Conservation (phyloP, 192 early-diverging fungal genomes). For the Entophlyctis luteolus region DNA sequence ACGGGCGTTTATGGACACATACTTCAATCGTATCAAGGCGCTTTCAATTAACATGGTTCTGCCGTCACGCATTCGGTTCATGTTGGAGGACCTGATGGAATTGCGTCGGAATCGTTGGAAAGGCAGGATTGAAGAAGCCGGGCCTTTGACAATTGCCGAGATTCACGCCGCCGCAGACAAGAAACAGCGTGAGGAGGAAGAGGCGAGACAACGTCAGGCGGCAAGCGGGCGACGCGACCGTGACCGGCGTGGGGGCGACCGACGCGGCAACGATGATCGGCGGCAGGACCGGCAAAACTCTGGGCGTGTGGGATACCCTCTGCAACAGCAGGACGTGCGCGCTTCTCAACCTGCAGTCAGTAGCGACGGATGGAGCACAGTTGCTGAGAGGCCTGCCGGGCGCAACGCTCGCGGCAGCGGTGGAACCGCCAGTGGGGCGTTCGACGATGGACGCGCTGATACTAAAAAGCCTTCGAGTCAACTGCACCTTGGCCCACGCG, state of each 20-base stretch:
- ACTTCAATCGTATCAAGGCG: slow-evolving; percentile 79
- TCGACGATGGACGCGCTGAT: slow-evolving; percentile 5
- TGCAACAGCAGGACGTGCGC: slow-evolving; percentile 26
- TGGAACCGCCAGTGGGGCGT: neutral
- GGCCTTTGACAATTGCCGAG: slow-evolving; percentile 88
- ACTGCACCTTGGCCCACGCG: slow-evolving; percentile 36
- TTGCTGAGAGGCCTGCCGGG: slow-evolving; percentile 10
- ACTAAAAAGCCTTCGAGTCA: slow-evolving; percentile 16
- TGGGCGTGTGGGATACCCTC: slow-evolving; percentile 53
- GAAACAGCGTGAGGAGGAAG: slow-evolving; percentile 70
- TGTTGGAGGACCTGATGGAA: slow-evolving; percentile 85
- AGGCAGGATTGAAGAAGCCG: slow-evolving; percentile 54
- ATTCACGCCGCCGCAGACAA: slow-evolving; percentile 71
- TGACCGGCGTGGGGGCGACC: slow-evolving; percentile 30
- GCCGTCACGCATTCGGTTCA: slow-evolving; percentile 86
- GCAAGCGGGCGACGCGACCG: slow-evolving; percentile 56
- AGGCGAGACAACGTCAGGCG: slow-evolving; percentile 61
- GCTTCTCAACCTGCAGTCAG: slow-evolving; percentile 2
- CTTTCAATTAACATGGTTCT: slow-evolving; percentile 68
- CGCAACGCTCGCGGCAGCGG: neutral
- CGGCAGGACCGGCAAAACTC: slow-evolving; percentile 51
- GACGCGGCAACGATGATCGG: slow-evolving; percentile 44
- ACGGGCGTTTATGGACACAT: slow-evolving; percentile 71
- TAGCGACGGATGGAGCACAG: slow-evolving; percentile 7
- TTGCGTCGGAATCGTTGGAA: slow-evolving; percentile 78